These are phyloP conservation scores for Fistulina hepatica DNA, from an alignment of 1,284 basidiomycete genomes.

Conservation along the genomic window DNA sequence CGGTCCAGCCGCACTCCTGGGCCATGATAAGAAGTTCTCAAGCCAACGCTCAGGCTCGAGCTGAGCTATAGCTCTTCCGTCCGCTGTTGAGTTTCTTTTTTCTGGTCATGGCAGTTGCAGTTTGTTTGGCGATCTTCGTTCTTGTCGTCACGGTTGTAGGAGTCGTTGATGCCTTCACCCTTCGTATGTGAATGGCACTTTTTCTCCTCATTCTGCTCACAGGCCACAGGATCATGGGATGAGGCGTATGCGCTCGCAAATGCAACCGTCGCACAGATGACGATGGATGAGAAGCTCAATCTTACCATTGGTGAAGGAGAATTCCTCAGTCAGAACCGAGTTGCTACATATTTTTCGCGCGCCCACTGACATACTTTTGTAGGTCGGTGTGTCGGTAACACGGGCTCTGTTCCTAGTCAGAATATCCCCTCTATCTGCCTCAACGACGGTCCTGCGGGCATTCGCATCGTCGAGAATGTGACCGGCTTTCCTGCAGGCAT, in stretches of 20 bases:
- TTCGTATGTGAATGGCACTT: too few species aligned
- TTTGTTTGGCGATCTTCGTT: too few species aligned
- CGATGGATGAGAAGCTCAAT: slow-evolving; percentile 38
- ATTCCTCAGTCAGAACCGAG: slow-evolving; percentile 25
- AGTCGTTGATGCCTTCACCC: too few species aligned
- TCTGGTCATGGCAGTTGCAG: too few species aligned
- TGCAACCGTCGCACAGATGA: slow-evolving; percentile 27
- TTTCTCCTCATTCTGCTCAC: too few species aligned
- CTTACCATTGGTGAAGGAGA: slow-evolving; percentile 39
- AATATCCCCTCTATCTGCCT: slow-evolving; percentile 35
- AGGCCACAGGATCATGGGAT: slow-evolving; percentile 26
- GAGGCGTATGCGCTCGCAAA: slow-evolving; percentile 31
- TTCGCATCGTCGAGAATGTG: slow-evolving; percentile 40
- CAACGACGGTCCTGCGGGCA: slow-evolving; percentile 47
- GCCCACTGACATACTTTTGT: neutral
- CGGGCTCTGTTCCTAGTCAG: slow-evolving; percentile 32
- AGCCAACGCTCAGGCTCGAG: too few species aligned
- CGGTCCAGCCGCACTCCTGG: too few species aligned
- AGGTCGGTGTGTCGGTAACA: slow-evolving; percentile 56
- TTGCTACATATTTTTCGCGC: neutral
- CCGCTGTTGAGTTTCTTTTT: too few species aligned
- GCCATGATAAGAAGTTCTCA: too few species aligned
- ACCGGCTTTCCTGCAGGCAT: slow-evolving; percentile 46
- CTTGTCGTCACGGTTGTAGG: too few species aligned
- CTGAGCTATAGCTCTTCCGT: too few species aligned